A percentile compares a stretch with the other conserved stretches of the same genome.
Conservation (phyloP, 148 eudicot genomes). For the Vaccinium vitisidaea region DNA sequence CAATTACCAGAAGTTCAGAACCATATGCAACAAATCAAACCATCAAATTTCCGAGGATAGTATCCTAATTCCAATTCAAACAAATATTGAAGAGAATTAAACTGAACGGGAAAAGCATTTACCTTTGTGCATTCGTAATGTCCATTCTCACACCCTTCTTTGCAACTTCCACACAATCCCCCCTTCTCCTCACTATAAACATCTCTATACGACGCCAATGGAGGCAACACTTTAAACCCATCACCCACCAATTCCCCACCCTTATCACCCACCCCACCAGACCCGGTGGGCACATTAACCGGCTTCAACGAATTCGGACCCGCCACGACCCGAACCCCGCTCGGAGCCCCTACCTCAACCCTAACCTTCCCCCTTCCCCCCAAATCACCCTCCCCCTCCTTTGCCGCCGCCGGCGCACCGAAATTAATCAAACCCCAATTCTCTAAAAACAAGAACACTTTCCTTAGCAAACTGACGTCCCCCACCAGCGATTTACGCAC, state of each 20-base stretch:
- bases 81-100: neutral
- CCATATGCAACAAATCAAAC: too few species aligned
- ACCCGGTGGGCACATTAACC: constrained; percentile 22
- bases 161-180: constrained; percentile 62
- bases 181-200: constrained; percentile 47
- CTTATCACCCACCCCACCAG: constrained; percentile 17
- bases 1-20: too few species aligned
- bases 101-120: constrained; percentile 3
- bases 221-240: constrained; percentile 54
- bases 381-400: constrained; percentile 13
- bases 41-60: too few species aligned
- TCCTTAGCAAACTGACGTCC: constrained; percentile 55
- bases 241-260: constrained; percentile 33
- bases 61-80: neutral
- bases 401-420: constrained; percentile 16
- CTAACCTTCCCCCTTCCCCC: constrained; percentile 41
- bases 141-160: constrained; percentile 48
- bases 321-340: constrained; percentile 77
- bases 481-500: constrained; percentile 85
- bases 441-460: constrained; percentile 76
- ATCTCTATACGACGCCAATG: constrained; percentile 72
- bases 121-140: constrained; percentile 71
- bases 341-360: constrained; percentile 89
- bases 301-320: constrained; percentile 70
- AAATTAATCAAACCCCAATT: constrained; percentile 79